Percentiles rank a stretch among this genome's conserved stretches.
Conservation (phyloP, 1,284 basidiomycete species). For the Moniliella sp. region DNA sequence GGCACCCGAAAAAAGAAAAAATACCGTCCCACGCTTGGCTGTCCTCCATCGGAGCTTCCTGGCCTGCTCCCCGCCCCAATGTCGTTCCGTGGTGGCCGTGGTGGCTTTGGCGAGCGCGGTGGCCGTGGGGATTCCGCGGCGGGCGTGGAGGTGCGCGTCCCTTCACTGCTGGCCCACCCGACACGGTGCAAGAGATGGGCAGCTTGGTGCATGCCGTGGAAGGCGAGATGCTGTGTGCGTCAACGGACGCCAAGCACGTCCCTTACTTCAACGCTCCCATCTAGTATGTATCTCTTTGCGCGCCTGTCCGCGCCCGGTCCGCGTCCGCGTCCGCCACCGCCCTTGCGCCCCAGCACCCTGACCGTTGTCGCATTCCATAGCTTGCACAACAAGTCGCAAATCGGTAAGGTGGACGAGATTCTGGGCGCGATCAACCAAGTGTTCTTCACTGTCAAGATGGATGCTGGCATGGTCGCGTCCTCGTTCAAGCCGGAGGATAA, state of each 20-base stretch:
- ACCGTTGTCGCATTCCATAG: slow-evolving; percentile 5
- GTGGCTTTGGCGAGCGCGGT: too few species aligned
- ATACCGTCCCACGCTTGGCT: too few species aligned
- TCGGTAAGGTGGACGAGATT: slow-evolving; percentile 89
- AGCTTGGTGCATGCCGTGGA: slow-evolving; percentile 55
- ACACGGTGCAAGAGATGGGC: slow-evolving; percentile 27
- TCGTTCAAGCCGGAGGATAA: slow-evolving; percentile 96
- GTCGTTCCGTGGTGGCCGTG: too few species aligned
- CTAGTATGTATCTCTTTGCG: slow-evolving; percentile 46
- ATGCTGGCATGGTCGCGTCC: slow-evolving; percentile 75
- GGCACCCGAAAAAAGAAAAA: too few species aligned
- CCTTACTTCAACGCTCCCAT: slow-evolving; percentile 99
- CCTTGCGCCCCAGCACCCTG: not conserved
- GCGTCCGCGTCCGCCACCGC: too few species aligned
- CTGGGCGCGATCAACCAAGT: slow-evolving; percentile 95
- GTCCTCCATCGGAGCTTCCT: too few species aligned
- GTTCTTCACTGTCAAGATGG: slow-evolving; percentile 94
- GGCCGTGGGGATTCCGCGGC: too few species aligned
- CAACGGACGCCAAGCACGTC: slow-evolving; percentile 45
- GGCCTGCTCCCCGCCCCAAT: too few species aligned
- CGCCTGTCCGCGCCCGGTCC: too few species aligned
- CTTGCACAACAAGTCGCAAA: slow-evolving; percentile 83
- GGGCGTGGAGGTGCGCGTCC: too few species aligned
- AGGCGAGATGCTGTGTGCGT: slow-evolving; percentile 89
- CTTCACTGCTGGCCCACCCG: slow-evolving; percentile 32